Conservation (phyloP, 495 filamentous ascomycete genomes). For the Penicillium longicatenatum region DNA sequence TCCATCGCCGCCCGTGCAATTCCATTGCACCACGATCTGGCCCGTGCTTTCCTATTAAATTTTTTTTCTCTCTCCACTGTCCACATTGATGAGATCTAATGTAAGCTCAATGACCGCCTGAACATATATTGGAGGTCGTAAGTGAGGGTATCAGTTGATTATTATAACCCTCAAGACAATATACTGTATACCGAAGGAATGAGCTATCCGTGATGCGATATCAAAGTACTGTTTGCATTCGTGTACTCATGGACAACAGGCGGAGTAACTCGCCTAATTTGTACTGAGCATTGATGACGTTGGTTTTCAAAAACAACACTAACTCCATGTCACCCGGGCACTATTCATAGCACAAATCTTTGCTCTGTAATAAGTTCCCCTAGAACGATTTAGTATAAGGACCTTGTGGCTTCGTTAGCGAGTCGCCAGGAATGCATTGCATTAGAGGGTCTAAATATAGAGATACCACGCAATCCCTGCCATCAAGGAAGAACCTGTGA, state of each 20-base stretch:
- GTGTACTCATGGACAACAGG: no score
- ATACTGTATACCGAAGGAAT: background rate
- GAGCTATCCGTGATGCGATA: background rate
- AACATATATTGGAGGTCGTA: conserved; percentile 43
- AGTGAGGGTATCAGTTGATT: conserved; percentile 43
- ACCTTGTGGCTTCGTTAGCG: no score
- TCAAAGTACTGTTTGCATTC: no score
- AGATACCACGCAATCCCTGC: background rate
- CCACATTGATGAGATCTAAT: conserved; percentile 41
- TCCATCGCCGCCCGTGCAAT: background rate
- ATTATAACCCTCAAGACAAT: conserved; percentile 4
- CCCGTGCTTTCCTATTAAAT: no score
- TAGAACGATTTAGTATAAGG: no score
- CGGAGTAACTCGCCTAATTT: no score
- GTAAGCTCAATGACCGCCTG: conserved; percentile 38
- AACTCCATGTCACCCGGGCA: no score
- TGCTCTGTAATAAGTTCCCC: no score
- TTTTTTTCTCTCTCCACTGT: conserved; percentile 22
- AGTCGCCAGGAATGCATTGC: background rate
- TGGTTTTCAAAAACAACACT: no score
- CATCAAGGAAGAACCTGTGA: background rate
- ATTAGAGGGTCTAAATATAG: background rate
- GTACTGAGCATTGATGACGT: no score
- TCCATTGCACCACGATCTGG: background rate
- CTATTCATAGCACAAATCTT: no score